Conservation (phyloP, 371 early-diverging fungal genomes). For the Zopfochytrium polystomum region DNA sequence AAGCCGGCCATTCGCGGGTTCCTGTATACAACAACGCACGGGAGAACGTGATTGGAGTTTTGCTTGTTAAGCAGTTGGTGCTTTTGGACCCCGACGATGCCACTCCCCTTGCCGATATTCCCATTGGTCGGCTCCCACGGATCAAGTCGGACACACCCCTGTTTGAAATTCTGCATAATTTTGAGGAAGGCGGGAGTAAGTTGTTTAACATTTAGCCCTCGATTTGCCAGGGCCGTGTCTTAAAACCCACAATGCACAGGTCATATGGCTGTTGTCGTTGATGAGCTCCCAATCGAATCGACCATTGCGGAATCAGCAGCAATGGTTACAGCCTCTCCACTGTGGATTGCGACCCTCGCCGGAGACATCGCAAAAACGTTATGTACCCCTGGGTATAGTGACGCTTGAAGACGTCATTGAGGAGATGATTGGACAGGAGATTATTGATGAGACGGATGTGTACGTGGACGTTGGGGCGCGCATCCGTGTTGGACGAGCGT, state of each 20-base stretch:
- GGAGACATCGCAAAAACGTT: constrained; percentile 7
- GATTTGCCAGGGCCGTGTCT: background rate
- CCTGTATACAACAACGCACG: constrained; percentile 68
- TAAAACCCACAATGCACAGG: constrained; percentile 38
- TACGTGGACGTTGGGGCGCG: constrained; percentile 70
- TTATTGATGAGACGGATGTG: constrained; percentile 90
- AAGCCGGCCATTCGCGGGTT: constrained; percentile 87
- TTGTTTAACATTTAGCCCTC: too few species aligned
- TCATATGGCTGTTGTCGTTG: constrained; percentile 71
- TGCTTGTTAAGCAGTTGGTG: constrained; percentile 81
- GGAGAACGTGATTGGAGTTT: constrained; percentile 79
- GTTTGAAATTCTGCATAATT: constrained; percentile 87
- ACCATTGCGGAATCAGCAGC: constrained; percentile 26
- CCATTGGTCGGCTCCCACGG: constrained; percentile 70
- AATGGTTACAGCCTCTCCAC: constrained; percentile 22
- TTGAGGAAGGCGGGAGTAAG: constrained; percentile 78
- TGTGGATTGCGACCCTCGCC: constrained; percentile 26
- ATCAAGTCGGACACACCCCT: constrained; percentile 71
- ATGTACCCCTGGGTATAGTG: constrained; percentile 76
- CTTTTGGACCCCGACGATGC: constrained; percentile 77
- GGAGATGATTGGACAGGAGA: constrained; percentile 90
- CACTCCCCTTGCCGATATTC: constrained; percentile 64
- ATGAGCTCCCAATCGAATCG: constrained; percentile 47
- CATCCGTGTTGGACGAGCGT: constrained; percentile 46
- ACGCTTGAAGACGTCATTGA: constrained; percentile 97